Evolutionary conservation across 192 early-diverging fungal species (phyloP).

Genomic region (Coemansia sp.): DNA sequence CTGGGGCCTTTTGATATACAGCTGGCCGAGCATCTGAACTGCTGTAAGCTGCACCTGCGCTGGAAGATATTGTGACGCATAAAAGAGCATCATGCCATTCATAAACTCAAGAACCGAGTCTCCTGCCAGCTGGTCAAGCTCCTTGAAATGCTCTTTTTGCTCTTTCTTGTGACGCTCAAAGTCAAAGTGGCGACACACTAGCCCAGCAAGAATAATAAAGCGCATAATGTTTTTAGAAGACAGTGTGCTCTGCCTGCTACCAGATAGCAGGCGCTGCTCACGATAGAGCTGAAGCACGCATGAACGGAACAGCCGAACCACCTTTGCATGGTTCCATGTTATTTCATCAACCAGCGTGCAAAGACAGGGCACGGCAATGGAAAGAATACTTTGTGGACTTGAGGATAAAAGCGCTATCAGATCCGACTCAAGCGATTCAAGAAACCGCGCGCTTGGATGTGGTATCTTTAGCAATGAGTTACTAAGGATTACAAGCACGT

Average conservation of each 20-base stretch:
- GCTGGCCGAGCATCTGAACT: constrained; percentile 65
- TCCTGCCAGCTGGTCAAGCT: constrained; percentile 35
- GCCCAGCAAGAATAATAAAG: constrained; percentile 71
- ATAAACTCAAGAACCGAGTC: constrained; percentile 31
- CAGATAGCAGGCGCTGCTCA: constrained; percentile 41
- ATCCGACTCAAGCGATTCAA: constrained; percentile 61
- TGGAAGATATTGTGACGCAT: constrained; percentile 31
- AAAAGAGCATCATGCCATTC: constrained; percentile 49
- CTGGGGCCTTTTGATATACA: constrained; percentile 71
- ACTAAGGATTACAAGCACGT: constrained; percentile 58
- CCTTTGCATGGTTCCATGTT: constrained; percentile 56
- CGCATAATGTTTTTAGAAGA: constrained; percentile 60
- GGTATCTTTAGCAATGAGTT: constrained; percentile 50
- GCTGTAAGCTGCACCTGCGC: constrained; percentile 57
- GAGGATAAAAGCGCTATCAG: constrained; percentile 60
- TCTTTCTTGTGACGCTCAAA: constrained; percentile 64
- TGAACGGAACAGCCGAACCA: constrained; percentile 57
- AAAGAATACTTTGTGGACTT: constrained; percentile 61
- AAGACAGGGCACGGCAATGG: constrained; percentile 70
- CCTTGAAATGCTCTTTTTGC: constrained; percentile 37
- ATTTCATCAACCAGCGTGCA: constrained; percentile 66
- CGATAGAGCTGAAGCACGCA: constrained; percentile 58
- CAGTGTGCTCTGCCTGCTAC: constrained; percentile 17
- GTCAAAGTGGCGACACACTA: constrained; percentile 75
- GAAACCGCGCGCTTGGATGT: constrained; percentile 58